A percentile compares a stretch with the other conserved stretches of the same genome.
Conservation (phyloP, 148 eudicot species). For the Amaranthus hypochondriacus region DNA sequence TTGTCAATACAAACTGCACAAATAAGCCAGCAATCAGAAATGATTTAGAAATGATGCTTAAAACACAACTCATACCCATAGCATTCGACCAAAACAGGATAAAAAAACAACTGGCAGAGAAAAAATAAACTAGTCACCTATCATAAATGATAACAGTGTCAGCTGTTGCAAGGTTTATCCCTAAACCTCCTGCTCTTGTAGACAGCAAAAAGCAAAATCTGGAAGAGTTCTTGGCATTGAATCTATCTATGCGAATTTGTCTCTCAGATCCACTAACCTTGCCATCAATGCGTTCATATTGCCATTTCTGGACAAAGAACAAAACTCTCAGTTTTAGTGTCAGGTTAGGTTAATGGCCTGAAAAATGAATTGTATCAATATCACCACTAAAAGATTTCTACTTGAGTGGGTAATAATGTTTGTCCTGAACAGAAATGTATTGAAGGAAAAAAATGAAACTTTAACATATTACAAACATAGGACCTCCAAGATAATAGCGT, state of each 20-base stretch:
- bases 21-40: no score
- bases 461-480: background rate
- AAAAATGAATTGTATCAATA: background rate
- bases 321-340: conserved; percentile 7
- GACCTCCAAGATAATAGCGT: background rate
- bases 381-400: conserved; percentile 7
- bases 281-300: conserved; percentile 94
- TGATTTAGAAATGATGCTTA: no score
- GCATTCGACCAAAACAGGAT: no score
- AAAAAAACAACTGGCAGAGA: background rate
- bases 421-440: background rate
- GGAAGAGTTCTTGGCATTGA: conserved; percentile 89
- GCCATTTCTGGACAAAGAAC: conserved; percentile 68
- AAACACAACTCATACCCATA: no score
- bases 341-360: conserved; percentile 8
- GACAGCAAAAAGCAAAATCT: conserved; percentile 92
- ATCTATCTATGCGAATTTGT: conserved; percentile 93
- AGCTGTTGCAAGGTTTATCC: conserved; percentile 99
- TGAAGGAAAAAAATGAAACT: no score
- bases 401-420: background rate
- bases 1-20: no score
- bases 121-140: conserved; percentile 44
- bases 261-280: conserved; percentile 95
- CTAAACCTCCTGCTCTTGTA: conserved; percentile 98
- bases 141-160: conserved; percentile 98